A percentile compares a stretch with the other conserved stretches of the same genome.
These are phyloP conservation scores for Spathaspora sp. DNA, from an alignment of 1,139 yeast species.

Conservation along the genomic window DNA sequence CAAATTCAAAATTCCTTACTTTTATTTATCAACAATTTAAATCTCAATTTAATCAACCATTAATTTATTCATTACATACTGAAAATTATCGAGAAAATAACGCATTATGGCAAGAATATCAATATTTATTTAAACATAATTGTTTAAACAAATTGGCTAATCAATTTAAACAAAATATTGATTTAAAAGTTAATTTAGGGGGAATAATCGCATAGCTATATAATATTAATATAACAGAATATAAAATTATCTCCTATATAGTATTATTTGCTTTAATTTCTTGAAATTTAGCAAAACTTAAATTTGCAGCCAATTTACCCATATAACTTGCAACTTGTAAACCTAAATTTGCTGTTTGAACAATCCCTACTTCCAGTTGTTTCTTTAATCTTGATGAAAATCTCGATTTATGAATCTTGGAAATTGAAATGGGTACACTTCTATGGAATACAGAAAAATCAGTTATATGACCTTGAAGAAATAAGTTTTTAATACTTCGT, in stretches of 20 bases:
- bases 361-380: slow-evolving; percentile 10
- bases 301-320: slow-evolving; percentile 21
- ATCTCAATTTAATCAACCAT: slow-evolving; percentile 12
- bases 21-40: slow-evolving; percentile 10
- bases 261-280: background rate
- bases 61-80: slow-evolving; percentile 11
- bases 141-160: slow-evolving; percentile 8
- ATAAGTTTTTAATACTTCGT: slow-evolving; percentile 27
- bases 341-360: slow-evolving; percentile 24
- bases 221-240: background rate
- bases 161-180: slow-evolving; percentile 1
- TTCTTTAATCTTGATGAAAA: slow-evolving; percentile 22
- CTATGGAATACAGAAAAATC: slow-evolving; percentile 30
- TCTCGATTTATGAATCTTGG: slow-evolving; percentile 26
- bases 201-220: slow-evolving; percentile 9
- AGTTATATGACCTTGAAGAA: slow-evolving; percentile 28
- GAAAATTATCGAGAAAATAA: slow-evolving; percentile 6
- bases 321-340: slow-evolving; percentile 24
- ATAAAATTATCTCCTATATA: background rate
- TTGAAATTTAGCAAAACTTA: background rate
- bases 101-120: slow-evolving; percentile 9
- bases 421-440: slow-evolving; percentile 17
- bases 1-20: slow-evolving; percentile 11
- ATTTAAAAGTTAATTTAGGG: slow-evolving; percentile 11
- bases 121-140: slow-evolving; percentile 14